phyloP scores from a whole-genome alignment of 2,329 filamentous ascomycete species.

The Diaporthe ilicicola region DNA sequence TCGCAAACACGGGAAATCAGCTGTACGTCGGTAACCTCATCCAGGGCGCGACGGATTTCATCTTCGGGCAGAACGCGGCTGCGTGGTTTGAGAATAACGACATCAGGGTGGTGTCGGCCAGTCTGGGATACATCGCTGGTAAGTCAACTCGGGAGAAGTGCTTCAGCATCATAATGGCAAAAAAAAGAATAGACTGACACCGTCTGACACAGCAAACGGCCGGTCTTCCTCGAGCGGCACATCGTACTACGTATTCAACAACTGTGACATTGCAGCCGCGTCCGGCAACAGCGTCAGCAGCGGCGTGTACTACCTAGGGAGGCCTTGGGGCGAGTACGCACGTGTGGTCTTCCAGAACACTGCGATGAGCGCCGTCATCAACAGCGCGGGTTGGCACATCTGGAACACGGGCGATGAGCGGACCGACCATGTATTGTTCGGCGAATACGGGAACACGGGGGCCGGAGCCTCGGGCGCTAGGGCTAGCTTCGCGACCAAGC shows the following conservation, averaged over 20 bases:
- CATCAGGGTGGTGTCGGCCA: conserved; percentile 46
- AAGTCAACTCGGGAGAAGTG: conserved; percentile 30
- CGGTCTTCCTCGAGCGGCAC: conserved; percentile 46
- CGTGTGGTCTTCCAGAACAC: conserved; percentile 60
- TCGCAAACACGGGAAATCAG: conserved; percentile 56
- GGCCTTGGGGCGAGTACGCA: conserved; percentile 56
- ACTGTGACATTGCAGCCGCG: conserved; percentile 51
- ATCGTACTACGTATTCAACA: conserved; percentile 57
- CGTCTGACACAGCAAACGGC: conserved; percentile 47
- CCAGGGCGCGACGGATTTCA: conserved; percentile 59
- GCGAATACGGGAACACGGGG: conserved; percentile 68
- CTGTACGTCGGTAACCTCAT: conserved; percentile 55
- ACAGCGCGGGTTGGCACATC: conserved; percentile 63
- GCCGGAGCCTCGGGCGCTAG: conserved; percentile 61
- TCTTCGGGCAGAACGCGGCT: conserved; percentile 53
- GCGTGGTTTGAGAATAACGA: conserved; percentile 56
- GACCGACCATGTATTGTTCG: conserved; percentile 62
- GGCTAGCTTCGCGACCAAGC: conserved; percentile 51
- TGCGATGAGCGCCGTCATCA: conserved; percentile 62
- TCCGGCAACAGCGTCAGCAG: conserved; percentile 46
- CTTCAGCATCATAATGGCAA: not conserved
- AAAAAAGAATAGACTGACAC: not conserved
- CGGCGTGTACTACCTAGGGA: conserved; percentile 56
- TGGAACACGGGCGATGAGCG: conserved; percentile 61
- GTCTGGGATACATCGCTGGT: conserved; percentile 53